phyloP scores from a whole-genome alignment of 345 rosid genomes.

The Syzygium aromaticum region DNA sequence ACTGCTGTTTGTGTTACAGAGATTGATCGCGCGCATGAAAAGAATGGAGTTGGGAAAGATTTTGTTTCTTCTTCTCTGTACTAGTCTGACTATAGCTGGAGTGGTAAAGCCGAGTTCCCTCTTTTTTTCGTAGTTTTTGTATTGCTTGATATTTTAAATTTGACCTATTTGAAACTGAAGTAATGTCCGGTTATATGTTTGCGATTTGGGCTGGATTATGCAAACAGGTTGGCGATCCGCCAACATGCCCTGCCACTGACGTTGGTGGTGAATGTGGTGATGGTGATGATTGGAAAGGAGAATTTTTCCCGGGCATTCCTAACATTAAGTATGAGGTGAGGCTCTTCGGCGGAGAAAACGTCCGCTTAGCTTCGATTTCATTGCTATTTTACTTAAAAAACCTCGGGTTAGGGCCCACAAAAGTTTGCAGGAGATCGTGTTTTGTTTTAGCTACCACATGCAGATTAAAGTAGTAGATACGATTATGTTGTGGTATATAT shows the following conservation, averaged over 20 bases:
- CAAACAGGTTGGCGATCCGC: constrained; percentile 49
- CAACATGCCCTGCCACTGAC: constrained; percentile 65
- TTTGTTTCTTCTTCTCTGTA: not conserved
- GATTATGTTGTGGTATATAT: not conserved
- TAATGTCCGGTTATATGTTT: not conserved
- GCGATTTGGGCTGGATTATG: not conserved
- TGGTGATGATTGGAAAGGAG: constrained; percentile 80
- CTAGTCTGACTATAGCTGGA: not conserved
- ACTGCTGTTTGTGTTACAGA: not conserved
- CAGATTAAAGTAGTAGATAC: not conserved
- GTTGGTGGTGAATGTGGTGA: constrained; percentile 43
- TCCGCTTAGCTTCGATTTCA: not conserved
- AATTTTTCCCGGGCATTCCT: constrained; percentile 78
- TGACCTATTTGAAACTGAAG: not conserved
- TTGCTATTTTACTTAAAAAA: not conserved
- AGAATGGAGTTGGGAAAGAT: not conserved
- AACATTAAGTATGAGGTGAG: constrained; percentile 78
- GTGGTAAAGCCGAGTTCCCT: not conserved
- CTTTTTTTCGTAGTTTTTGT: not conserved
- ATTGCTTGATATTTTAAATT: not conserved
- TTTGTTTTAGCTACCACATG: not conserved
- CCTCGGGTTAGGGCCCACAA: not conserved
- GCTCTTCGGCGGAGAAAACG: not conserved
- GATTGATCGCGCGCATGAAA: not conserved
- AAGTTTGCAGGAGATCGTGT: not conserved